Base-by-base conservation (phyloP, 2,329 filamentous ascomycete species). In the Penicillium sp. region DNA sequence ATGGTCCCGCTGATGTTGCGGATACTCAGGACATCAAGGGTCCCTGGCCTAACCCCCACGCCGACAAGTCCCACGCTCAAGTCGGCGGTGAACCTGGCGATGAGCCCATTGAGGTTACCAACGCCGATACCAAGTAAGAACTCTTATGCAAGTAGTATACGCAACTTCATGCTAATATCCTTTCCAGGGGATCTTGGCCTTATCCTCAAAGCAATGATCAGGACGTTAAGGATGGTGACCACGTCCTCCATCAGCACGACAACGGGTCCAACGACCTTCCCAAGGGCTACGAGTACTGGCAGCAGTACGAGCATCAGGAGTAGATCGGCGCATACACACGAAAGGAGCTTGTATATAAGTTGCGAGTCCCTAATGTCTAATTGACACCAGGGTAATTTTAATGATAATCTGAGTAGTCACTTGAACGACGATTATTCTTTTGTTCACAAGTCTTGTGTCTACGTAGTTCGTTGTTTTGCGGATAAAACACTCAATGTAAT, bases 271-370 rank as follows among this genome's bases (percentile, higher is more conserved):
- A 55, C 7, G 39, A 54, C 33, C 41, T 60, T 16, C 53, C 55
- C 5, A 25, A 51, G n/a, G 58, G 44, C 6, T 52, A 56, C 27
- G 20, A 62, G 39, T 50, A 57, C 31, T 60, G 50, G 51, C 51
- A 60, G 20, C 49, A 51, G 40, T 62, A 49, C 13, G 31, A 46
- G 18, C 28, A 53, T 28, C 3, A 44, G 25, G n/a, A 45, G 16
- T 46, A 51, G 42, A 46, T 10, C 2, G 13, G 22, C 27, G 35
- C 20, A 24, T n/a, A n/a, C 18, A 35, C 40, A 16, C 48, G 4
- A 4, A n/a, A 18, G 42, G 36, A 36, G 48, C n/a, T 54, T 60
- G 58, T 61, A 61, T 44, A 61, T 53, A 48, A 53, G 36, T 30
- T 48, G 46, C 30, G 24, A 50, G 10, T 48, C 22, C 2, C 43